A percentile compares a stretch with the other conserved stretches of the same genome.
Conservation (phyloP, 768 basidiomycete genomes). For the Suillus luteus region DNA sequence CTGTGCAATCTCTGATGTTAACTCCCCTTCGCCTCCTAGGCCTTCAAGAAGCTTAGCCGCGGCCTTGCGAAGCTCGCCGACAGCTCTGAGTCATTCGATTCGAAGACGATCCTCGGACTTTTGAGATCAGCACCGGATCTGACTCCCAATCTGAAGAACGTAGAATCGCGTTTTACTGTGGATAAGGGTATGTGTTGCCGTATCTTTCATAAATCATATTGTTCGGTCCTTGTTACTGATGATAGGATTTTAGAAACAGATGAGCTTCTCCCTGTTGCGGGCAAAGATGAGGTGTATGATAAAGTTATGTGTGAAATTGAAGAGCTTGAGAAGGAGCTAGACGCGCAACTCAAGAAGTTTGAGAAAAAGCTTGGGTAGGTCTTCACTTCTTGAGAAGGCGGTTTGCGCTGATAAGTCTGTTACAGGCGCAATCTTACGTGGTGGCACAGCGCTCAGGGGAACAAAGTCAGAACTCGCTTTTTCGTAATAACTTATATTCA, state of each 20-base stretch:
- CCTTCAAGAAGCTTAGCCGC: constrained; percentile 72
- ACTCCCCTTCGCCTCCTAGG: constrained; percentile 41
- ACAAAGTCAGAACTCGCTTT: constrained; percentile 54
- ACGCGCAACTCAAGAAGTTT: constrained; percentile 65
- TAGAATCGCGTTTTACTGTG: constrained; percentile 63
- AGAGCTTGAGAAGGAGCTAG: constrained; percentile 68
- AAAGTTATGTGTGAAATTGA: constrained; percentile 69
- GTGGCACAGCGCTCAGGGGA: constrained; percentile 82
- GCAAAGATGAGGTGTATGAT: constrained; percentile 87
- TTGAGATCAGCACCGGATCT: constrained; percentile 84
- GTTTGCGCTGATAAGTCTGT: constrained; percentile 23
- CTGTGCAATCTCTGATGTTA: constrained; percentile 10
- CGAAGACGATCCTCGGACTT: constrained; percentile 72
- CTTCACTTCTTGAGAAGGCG: constrained; percentile 15
- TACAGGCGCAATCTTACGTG: constrained; percentile 53
- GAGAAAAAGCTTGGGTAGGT: constrained; percentile 67
- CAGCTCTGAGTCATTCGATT: constrained; percentile 71
- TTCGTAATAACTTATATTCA: not conserved
- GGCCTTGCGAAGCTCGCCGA: constrained; percentile 66
- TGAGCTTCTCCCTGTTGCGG: constrained; percentile 78
- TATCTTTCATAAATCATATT: not conserved
- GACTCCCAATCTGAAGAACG: constrained; percentile 63
- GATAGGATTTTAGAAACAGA: constrained; percentile 47
- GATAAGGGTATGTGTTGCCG: constrained; percentile 54
- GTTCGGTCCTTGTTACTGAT: constrained; percentile 5